These are phyloP conservation scores for Davidsoniella virescens DNA, from an alignment of 2,329 filamentous ascomycete genomes.

Conservation along the genomic window DNA sequence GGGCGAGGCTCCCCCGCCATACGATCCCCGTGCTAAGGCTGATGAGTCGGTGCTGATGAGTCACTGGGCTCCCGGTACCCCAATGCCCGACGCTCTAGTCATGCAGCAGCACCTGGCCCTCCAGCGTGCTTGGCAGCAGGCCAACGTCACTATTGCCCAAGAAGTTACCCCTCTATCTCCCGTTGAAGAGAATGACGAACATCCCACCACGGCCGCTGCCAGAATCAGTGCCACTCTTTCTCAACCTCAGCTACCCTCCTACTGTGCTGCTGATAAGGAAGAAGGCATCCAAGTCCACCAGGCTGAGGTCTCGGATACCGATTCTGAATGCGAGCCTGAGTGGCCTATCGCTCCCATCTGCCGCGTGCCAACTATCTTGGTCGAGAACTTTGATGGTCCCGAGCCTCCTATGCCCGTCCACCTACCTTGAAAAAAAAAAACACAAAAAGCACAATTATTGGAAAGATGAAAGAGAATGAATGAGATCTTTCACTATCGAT, in stretches of 20 bases:
- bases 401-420: background rate
- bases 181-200: no score
- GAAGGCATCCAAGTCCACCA: no score
- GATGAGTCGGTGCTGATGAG: constrained; percentile 12
- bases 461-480: background rate
- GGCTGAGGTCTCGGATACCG: no score
- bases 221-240: no score
- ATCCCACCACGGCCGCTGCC: no score
- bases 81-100: constrained; percentile 14
- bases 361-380: background rate
- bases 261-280: background rate
- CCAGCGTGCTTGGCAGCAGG: constrained; percentile 1
- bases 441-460: background rate
- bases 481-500: background rate
- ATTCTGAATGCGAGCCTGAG: no score
- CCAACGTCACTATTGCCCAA: no score
- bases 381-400: background rate
- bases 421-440: constrained; percentile 1
- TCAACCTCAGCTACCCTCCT: background rate
- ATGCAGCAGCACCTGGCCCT: constrained; percentile 16
- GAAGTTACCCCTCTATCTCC: no score
- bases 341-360: background rate
- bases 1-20: constrained; percentile 6
- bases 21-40: constrained; percentile 4
- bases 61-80: constrained; percentile 2